These are phyloP conservation scores for Paramecium primaurelia DNA, from an alignment of 73 alveolate species.

Conservation along the genomic window DNA sequence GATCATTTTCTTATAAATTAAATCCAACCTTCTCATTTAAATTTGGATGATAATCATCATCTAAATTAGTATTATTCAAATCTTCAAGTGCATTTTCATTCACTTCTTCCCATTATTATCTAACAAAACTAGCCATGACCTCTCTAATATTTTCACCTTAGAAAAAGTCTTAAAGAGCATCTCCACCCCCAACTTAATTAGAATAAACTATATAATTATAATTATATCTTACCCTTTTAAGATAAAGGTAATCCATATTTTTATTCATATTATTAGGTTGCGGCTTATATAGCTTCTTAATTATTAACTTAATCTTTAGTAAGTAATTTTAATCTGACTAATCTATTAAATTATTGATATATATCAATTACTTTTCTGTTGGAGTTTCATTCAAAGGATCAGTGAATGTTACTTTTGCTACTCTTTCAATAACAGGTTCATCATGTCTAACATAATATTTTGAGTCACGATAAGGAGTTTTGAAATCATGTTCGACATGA, in stretches of 20 bases:
- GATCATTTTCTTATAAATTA: not conserved
- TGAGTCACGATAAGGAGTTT: constrained; percentile 45
- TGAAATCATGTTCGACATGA: constrained; percentile 31
- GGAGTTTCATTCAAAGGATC: not conserved
- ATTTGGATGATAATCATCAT: not conserved
- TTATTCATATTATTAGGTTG: not conserved
- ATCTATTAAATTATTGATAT: not conserved
- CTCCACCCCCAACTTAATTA: constrained; percentile 1
- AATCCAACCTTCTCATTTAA: not conserved
- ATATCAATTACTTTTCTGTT: not conserved
- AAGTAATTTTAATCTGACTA: not conserved
- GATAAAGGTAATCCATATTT: not conserved
- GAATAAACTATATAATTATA: not conserved
- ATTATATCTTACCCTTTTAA: not conserved
- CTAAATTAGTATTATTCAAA: not conserved
- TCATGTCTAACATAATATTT: constrained; percentile 43
- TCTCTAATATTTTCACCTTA: not conserved
- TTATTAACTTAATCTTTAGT: not conserved
- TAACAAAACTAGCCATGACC: not conserved
- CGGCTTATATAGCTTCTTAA: not conserved
- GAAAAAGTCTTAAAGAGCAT: not conserved
- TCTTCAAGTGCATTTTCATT: not conserved
- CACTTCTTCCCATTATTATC: constrained; percentile 20
- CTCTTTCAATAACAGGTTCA: not conserved
- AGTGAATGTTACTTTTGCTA: not conserved